phyloP scores from a whole-genome alignment of 2,329 filamentous ascomycete genomes.

The Pestalotiopsis sp. region DNA sequence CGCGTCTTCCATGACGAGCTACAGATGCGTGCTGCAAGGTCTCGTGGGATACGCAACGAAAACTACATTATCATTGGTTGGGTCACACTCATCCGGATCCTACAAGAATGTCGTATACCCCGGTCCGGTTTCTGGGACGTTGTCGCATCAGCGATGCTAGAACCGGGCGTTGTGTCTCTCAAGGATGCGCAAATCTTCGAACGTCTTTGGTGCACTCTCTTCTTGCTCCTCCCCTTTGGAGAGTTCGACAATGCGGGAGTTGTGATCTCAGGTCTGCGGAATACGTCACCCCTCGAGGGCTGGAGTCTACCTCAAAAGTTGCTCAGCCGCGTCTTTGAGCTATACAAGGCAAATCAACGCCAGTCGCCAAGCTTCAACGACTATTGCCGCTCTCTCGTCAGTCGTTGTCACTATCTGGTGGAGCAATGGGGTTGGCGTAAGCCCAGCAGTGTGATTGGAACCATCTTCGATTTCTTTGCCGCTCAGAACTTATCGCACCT shows the following conservation, averaged over 20 bases:
- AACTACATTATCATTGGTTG: constrained; percentile 53
- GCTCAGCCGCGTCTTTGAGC: constrained; percentile 57
- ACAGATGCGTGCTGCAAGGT: constrained; percentile 45
- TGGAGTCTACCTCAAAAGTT: constrained; percentile 63
- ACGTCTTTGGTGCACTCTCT: constrained; percentile 59
- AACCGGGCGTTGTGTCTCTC: constrained; percentile 34
- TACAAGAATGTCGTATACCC: constrained; percentile 53
- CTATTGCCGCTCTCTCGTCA: constrained; percentile 62
- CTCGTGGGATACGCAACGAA: constrained; percentile 54
- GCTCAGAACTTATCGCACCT: constrained; percentile 63
- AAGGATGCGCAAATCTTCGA: constrained; percentile 54
- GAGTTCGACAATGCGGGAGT: constrained; percentile 62
- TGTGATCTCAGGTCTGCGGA: constrained; percentile 41
- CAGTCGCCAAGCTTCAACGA: constrained; percentile 67
- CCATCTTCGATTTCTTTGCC: constrained; percentile 70
- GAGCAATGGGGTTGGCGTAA: constrained; percentile 68
- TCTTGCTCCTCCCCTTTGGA: constrained; percentile 61
- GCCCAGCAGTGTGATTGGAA: constrained; percentile 58
- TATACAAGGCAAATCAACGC: constrained; percentile 57
- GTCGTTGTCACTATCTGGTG: constrained; percentile 65
- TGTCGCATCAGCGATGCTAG: constrained; percentile 45
- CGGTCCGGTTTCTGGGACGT: constrained; percentile 64
- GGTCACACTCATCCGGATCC: constrained; percentile 58
- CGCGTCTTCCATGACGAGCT: constrained; percentile 50
- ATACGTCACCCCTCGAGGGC: constrained; percentile 50